These are phyloP conservation scores for Ploettnerulaceae sp. DNA, from an alignment of 2,329 filamentous ascomycete genomes.

Conservation along the genomic window DNA sequence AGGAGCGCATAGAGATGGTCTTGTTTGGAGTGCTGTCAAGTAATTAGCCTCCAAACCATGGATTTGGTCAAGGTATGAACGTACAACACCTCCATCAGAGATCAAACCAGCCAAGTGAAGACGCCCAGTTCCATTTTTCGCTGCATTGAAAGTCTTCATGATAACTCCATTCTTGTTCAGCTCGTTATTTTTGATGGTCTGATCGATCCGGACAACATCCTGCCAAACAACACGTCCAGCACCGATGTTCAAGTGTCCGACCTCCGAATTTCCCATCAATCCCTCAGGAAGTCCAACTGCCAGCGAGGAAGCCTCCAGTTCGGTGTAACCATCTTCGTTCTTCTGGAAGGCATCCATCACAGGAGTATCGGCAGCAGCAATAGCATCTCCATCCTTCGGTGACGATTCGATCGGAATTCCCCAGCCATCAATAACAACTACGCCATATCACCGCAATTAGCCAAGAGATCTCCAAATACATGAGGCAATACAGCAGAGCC, in stretches of 20 bases:
- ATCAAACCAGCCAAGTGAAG: conserved; percentile 89
- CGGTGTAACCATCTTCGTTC: conserved; percentile 77
- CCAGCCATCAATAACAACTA: conserved; percentile 99
- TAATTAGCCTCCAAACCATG: conserved; percentile 19
- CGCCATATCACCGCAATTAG: conserved; percentile 52
- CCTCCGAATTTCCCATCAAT: conserved; percentile 98
- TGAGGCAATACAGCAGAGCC: conserved; percentile 46
- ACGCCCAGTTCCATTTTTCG: conserved; percentile 83
- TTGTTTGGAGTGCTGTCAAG: conserved; percentile 77
- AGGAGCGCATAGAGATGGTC: conserved; percentile 85
- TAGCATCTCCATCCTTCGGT: conserved; percentile 87
- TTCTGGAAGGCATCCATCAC: conserved; percentile 90
- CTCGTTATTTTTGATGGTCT: conserved; percentile 61
- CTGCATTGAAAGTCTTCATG: conserved; percentile 63
- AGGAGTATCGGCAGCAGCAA: conserved; percentile 87
- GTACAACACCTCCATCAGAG: conserved; percentile 86
- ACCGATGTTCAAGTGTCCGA: conserved; percentile 97
- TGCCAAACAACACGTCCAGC: conserved; percentile 98
- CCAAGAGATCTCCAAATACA: conserved; percentile 54
- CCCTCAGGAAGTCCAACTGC: conserved; percentile 95
- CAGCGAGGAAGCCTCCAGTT: conserved; percentile 92
- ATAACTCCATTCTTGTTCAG: conserved; percentile 35
- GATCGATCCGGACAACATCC: conserved; percentile 93
- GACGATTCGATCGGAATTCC: conserved; percentile 78
- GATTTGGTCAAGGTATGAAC: conserved; percentile 29